Evolutionary conservation across 83 land plant genomes (phyloP).

Genomic region (Larix sibirica): DNA sequence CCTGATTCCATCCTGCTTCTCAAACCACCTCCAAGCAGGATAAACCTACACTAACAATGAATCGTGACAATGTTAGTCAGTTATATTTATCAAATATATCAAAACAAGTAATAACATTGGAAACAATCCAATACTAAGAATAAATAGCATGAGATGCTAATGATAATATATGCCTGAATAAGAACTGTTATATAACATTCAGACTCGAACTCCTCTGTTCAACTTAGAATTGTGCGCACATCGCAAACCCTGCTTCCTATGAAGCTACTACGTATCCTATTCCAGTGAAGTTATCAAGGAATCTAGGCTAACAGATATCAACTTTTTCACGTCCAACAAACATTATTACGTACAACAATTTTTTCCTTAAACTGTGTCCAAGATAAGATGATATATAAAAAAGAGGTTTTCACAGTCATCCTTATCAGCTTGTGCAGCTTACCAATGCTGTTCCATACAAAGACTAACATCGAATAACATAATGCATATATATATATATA

Average conservation of each 20-base stretch:
- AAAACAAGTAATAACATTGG: not conserved
- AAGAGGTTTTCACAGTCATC: not conserved
- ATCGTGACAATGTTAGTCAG: not conserved
- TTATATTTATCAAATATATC: not conserved
- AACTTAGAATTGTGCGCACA: not conserved
- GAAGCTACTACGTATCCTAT: not conserved
- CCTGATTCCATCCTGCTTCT: conserved; percentile 96
- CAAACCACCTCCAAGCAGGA: conserved; percentile 99
- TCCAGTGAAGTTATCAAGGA: not conserved
- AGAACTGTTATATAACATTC: not conserved
- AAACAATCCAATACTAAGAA: not conserved
- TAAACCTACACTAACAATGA: conserved; percentile 61
- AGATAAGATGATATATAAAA: not conserved
- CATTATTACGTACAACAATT: not conserved
- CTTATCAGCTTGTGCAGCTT: not conserved
- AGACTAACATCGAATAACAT: not conserved
- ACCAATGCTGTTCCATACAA: not conserved
- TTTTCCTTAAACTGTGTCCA: not conserved
- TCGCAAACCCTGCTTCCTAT: not conserved
- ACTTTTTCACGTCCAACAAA: not conserved
- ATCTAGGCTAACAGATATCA: not conserved
- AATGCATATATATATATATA: too few species aligned
- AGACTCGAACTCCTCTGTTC: not conserved
- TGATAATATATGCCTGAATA: too few species aligned
- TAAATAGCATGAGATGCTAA: not conserved